These are phyloP conservation scores for Lenwebbia sp. DNA, from an alignment of 345 rosid genomes.

Conservation along the genomic window DNA sequence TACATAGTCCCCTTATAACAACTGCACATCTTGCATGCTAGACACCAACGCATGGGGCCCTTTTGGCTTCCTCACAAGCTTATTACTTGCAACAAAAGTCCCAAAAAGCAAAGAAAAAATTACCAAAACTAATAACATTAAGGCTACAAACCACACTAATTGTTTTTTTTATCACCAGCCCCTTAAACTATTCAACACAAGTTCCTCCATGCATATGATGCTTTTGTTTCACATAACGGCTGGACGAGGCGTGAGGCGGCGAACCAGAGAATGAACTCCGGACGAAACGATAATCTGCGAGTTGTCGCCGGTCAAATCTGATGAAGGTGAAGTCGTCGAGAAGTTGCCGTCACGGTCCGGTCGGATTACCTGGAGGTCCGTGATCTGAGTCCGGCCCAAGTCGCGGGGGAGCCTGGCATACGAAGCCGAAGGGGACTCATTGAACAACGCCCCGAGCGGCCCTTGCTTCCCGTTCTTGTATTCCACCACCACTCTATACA, in stretches of 20 bases:
- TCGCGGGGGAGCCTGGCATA: conserved; percentile 2
- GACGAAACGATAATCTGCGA: neutral
- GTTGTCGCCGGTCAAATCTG: neutral
- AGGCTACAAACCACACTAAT: neutral
- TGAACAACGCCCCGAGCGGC: neutral
- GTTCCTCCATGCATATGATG: neutral
- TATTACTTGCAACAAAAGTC: neutral
- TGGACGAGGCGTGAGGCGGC: neutral
- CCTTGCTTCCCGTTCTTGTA: conserved; percentile 1
- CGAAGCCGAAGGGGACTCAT: neutral
- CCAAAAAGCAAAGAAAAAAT: neutral
- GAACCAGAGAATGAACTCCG: neutral
- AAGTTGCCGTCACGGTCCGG: neutral
- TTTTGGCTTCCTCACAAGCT: neutral
- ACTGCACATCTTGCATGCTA: neutral
- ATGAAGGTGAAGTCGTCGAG: neutral
- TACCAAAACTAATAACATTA: neutral
- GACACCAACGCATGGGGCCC: neutral
- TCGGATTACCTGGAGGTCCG: neutral
- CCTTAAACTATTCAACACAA: neutral
- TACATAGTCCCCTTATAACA: neutral
- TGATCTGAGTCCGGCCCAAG: neutral
- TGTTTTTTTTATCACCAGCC: neutral
- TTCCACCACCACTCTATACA: neutral
- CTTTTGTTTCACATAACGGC: neutral